Evolutionary conservation across 1,139 yeast species (phyloP), one percentile per base, ranked within the genome.

Genomic region (Wickerhamomyces sp.): DNA sequence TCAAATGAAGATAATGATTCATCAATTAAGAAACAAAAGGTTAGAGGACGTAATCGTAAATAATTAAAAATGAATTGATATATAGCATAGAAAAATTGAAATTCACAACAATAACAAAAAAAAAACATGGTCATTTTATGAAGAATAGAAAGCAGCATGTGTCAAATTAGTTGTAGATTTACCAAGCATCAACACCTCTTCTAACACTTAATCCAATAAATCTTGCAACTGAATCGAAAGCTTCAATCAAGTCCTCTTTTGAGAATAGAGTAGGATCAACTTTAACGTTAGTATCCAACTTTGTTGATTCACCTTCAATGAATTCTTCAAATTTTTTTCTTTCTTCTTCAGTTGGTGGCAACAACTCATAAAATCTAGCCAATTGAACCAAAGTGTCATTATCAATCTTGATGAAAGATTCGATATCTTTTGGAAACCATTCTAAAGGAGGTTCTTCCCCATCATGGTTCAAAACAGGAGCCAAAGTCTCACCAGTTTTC

Each of bases 331-430:
- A 65, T 43, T 68, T 68, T 38, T 74, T 74, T 47, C 75, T 72
- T 53, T 77, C 78, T 49, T 70, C 70, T 36, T 66, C 62, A 31
- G 74, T 70, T 26, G 81, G 77, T 14, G 82, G 76, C 37, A 83
- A 63, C 42, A 84, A 62, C 53, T 84, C 96, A 66, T 86, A 89
- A 63, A 83, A 88, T 50, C 79, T 74, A 41, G 85, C 76, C 60
- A 88, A 68, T 42, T 70, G 68, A 30, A 82, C 71, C 36, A 86
- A 58, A 9, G 66, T 65, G 11, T 66, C 64, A 47, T 76, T 72
- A 1, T 64, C 54, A 42, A 88, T 62, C 1, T 61, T 62, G 40
- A 67, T 64, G 55, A 86, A 84, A 3, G 78, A 81, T 2, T 62
- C 69, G 26, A 82, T 63, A 0, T 86, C 81, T 13, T 59, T 59